These are phyloP conservation scores for Pythium sukuiense DNA, from an alignment of 352 stramenopile genomes.

Conservation along the genomic window DNA sequence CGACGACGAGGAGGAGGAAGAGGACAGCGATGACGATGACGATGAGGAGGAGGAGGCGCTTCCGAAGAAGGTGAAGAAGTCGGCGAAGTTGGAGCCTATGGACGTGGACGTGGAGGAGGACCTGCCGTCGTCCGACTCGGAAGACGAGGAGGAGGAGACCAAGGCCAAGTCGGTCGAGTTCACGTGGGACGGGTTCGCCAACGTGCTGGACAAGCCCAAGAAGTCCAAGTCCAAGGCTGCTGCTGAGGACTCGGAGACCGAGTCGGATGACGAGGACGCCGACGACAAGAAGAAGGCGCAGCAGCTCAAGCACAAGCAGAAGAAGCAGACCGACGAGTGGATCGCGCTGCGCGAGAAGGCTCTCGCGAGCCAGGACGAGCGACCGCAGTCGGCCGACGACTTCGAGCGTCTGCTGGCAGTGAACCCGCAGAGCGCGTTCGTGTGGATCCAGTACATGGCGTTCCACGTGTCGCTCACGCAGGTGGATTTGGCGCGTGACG, in stretches of 20 bases:
- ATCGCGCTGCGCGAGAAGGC: slow-evolving; percentile 92
- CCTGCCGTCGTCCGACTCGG: slow-evolving; percentile 56
- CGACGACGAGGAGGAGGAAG: slow-evolving; percentile 47
- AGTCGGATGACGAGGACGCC: slow-evolving; percentile 44
- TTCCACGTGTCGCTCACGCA: slow-evolving; percentile 96
- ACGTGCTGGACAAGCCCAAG: slow-evolving; percentile 52
- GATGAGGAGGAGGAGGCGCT: slow-evolving; percentile 41
- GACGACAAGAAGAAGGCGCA: slow-evolving; percentile 67
- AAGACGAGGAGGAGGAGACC: slow-evolving; percentile 45
- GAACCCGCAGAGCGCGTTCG: slow-evolving; percentile 93
- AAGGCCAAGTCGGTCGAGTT: slow-evolving; percentile 63
- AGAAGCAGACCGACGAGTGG: slow-evolving; percentile 94
- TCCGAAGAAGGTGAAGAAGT: slow-evolving; percentile 25
- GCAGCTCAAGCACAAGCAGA: slow-evolving; percentile 88
- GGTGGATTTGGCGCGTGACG: slow-evolving; percentile 90
- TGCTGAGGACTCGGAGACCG: slow-evolving; percentile 51
- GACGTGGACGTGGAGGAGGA: slow-evolving; percentile 49
- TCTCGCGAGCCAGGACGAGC: slow-evolving; percentile 90
- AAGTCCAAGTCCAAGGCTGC: slow-evolving; percentile 47
- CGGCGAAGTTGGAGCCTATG: slow-evolving; percentile 37
- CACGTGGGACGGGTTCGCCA: slow-evolving; percentile 85
- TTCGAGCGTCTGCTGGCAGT: slow-evolving; percentile 95
- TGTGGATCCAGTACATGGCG: slow-evolving; percentile 98
- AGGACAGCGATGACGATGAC: slow-evolving; percentile 49
- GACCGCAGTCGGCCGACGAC: slow-evolving; percentile 91